Conservation (phyloP, 2,329 filamentous ascomycete genomes). For the Zarea fungicola region DNA sequence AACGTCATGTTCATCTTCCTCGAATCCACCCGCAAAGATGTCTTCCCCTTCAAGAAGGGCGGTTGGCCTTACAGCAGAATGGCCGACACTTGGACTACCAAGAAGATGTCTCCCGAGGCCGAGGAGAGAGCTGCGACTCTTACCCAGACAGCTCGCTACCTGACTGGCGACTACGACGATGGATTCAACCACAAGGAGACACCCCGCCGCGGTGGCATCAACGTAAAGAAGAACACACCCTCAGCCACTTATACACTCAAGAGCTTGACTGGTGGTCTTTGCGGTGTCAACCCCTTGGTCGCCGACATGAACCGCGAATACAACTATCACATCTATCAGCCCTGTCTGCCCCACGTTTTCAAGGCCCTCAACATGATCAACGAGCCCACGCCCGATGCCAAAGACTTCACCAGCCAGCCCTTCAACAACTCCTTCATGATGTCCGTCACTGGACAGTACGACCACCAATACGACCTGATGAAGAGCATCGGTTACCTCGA, state of each 20-base stretch:
- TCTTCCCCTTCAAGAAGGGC: slow-evolving; percentile 40
- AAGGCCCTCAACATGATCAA: slow-evolving; percentile 26
- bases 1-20: slow-evolving; percentile 38
- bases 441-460: slow-evolving; percentile 28
- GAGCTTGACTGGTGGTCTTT: slow-evolving; percentile 35
- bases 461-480: slow-evolving; percentile 29
- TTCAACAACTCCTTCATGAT: slow-evolving; percentile 31
- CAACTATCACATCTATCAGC: slow-evolving; percentile 37
- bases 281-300: slow-evolving; percentile 35
- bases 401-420: slow-evolving; percentile 21
- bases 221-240: slow-evolving; percentile 35
- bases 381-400: slow-evolving; percentile 13
- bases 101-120: slow-evolving; percentile 28
- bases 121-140: slow-evolving; percentile 23
- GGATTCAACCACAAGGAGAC: slow-evolving; percentile 23
- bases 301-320: slow-evolving; percentile 38
- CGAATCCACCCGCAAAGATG: slow-evolving; percentile 39
- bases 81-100: slow-evolving; percentile 25
- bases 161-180: slow-evolving; percentile 33
- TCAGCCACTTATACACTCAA: slow-evolving; percentile 40
- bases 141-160: slow-evolving; percentile 28
- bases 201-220: slow-evolving; percentile 32
- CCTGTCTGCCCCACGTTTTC: slow-evolving; percentile 36
- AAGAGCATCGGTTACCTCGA: slow-evolving; percentile 25
- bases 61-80: slow-evolving; percentile 33